Evolutionary conservation across 208 protist species (phyloP).

Genomic region (Acanthamoeba culbertsoni): DNA sequence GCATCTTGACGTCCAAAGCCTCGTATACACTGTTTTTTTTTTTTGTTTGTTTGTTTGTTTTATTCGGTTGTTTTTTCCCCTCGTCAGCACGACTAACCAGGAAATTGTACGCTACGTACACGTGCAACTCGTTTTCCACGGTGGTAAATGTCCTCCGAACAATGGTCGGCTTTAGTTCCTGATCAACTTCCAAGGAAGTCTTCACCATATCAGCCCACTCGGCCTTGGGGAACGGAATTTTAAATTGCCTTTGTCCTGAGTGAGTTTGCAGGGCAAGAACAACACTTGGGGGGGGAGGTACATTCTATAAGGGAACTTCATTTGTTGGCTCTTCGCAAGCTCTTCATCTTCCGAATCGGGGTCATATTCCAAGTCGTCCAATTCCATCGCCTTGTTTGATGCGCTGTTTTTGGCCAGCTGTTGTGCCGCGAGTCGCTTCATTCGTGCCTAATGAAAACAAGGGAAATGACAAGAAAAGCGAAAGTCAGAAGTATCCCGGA

Average conservation of each 20-base stretch:
- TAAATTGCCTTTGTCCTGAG: not conserved
- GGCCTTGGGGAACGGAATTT: not conserved
- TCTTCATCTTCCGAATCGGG: not conserved
- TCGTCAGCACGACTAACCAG: too few relatives aligned
- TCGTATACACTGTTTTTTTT: not conserved
- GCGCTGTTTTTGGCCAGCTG: not conserved
- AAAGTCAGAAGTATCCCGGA: too few relatives aligned
- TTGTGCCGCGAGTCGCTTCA: not conserved
- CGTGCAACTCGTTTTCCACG: not conserved
- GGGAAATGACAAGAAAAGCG: too few relatives aligned
- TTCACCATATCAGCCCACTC: slow-evolving; percentile 25
- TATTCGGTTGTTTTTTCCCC: too few relatives aligned
- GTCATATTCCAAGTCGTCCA: not conserved
- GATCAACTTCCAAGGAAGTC: not conserved
- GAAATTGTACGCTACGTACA: too few relatives aligned
- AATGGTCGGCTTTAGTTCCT: slow-evolving; percentile 8
- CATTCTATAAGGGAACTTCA: not conserved
- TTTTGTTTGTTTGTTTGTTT: too few relatives aligned
- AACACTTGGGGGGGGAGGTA: not conserved
- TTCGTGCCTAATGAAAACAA: too few relatives aligned
- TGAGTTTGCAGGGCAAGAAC: not conserved
- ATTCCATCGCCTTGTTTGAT: too few relatives aligned
- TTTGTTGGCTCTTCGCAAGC: not conserved
- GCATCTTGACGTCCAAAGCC: not conserved
- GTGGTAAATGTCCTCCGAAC: not conserved